Base-by-base conservation (phyloP, 1,139 yeast genomes). In the Maudiozyma humilis region DNA sequence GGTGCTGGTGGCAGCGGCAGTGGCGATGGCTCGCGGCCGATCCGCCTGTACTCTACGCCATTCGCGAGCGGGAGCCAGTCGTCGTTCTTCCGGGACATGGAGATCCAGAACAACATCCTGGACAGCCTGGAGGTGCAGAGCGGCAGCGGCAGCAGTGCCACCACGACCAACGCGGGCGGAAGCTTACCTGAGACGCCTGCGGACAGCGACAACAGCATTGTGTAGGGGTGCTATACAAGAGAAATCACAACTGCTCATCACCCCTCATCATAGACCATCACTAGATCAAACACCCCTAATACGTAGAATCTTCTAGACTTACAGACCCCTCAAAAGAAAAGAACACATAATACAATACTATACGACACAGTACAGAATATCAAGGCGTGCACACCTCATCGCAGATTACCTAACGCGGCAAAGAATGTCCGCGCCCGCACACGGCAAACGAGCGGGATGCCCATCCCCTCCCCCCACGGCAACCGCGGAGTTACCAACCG, bases 31-130 rank as follows among this genome's bases (percentile, higher is more conserved):
- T 6, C 8, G 6, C 33, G 44, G n/a, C 43, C 41, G 14, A 38
- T 27, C 33, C 12, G 47, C 31, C 23, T 45, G n/a, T 36, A 38
- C n/a, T 35, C 42, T 15, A 36, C 46, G 5, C 18, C 41, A 17
- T 40, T 31, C 17, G 44, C 34, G 2, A 31, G 29, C 7, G 35
- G 34, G 23, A 39, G 45, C 12, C 45, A 47, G 19, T 40, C 44
- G 1, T 49, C 57, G 2, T 52, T 58, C 36, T 42, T 51, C 15
- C 45, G 62, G 32, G 64, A 60, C 43, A 58, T 61, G 55, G 64
- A 59, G 38, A 53, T 51, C 13, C 65, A 61, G 37, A 61, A 61
- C 49, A 52, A 54, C 32, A 49, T 60, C 5, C 44, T 61, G 12
- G 65, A 61, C 43, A 54, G 53, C 38, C 47, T 61, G 16, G 63